phyloP scores from a whole-genome alignment of 2,329 filamentous ascomycete genomes.

The Pestalotiopsis sp. region DNA sequence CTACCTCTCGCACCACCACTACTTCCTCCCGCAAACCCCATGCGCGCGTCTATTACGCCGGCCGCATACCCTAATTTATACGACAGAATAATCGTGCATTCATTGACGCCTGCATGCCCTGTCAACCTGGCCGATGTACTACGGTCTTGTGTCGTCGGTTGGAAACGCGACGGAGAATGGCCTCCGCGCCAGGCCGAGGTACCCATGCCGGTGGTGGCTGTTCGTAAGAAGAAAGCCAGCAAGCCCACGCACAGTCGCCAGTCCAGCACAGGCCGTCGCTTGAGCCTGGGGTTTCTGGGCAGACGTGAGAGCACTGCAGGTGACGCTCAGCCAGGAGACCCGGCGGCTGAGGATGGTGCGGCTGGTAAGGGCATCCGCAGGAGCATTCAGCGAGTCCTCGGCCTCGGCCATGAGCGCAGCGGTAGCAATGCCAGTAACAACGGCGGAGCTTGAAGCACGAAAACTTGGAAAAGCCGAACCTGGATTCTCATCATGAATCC shows the following conservation, averaged over 20 bases:
- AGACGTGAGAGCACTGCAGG: conserved; percentile 31
- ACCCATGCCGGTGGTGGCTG: conserved; percentile 38
- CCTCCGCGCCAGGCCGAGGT: conserved; percentile 64
- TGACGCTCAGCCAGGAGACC: conserved; percentile 16
- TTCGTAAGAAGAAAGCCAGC: conserved; percentile 40
- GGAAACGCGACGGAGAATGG: conserved; percentile 95
- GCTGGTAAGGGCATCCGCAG: conserved; percentile 30
- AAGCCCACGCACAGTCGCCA: conserved; percentile 20
- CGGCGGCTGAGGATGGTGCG: conserved; percentile 12
- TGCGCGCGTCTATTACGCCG: conserved; percentile 76
- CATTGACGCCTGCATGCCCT: conserved; percentile 80
- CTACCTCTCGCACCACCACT: conserved; percentile 75
- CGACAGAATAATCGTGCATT: conserved; percentile 82
- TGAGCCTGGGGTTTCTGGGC: conserved; percentile 50
- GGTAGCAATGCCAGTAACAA: conserved; percentile 17
- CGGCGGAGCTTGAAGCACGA: conserved; percentile 2
- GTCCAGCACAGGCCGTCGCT: conserved; percentile 37
- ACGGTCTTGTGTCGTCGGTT: conserved; percentile 79
- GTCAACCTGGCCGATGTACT: conserved; percentile 85
- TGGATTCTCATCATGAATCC: neutral
- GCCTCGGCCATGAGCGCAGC: conserved; percentile 29
- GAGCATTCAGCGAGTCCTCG: conserved; percentile 36
- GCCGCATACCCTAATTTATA: conserved; percentile 81
- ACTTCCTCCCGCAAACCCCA: conserved; percentile 71
- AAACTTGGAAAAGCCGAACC: neutral